These are phyloP conservation scores for Akanthomyces muscarius DNA, from an alignment of 2,329 filamentous ascomycete genomes.

Conservation along the genomic window DNA sequence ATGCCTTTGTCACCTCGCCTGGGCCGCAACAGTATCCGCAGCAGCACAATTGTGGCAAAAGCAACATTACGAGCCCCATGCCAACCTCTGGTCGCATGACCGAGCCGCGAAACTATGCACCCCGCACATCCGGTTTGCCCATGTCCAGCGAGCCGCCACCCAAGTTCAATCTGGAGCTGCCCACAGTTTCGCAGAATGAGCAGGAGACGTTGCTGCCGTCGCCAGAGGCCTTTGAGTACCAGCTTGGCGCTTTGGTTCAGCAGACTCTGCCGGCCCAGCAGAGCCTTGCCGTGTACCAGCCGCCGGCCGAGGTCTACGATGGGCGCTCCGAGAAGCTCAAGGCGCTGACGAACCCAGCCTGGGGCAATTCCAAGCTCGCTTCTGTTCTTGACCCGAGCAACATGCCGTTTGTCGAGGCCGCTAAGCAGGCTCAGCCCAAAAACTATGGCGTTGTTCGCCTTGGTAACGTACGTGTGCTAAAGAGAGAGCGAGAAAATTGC, in stretches of 20 bases:
- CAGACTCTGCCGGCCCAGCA: neutral
- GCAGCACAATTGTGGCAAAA: neutral
- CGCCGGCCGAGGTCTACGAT: slow-evolving; percentile 18
- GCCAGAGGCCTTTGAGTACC: neutral
- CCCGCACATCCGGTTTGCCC: slow-evolving; percentile 29
- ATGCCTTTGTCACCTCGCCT: neutral
- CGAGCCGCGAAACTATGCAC: slow-evolving; percentile 41
- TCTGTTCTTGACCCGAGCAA: slow-evolving; percentile 35
- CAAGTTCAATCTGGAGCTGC: slow-evolving; percentile 31
- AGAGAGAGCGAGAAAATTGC: neutral
- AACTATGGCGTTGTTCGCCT: slow-evolving; percentile 46
- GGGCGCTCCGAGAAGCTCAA: slow-evolving; percentile 37
- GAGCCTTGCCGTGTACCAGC: slow-evolving; percentile 18
- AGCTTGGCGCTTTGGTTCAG: neutral
- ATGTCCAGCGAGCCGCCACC: slow-evolving; percentile 33
- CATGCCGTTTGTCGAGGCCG: slow-evolving; percentile 46
- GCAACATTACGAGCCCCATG: slow-evolving; percentile 12
- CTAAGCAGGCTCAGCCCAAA: slow-evolving; percentile 27
- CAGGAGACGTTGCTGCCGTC: neutral
- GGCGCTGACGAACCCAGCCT: slow-evolving; percentile 31
- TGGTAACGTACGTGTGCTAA: slow-evolving; percentile 41
- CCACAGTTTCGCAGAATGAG: neutral
- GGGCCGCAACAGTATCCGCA: neutral
- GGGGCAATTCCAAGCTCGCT: slow-evolving; percentile 32
- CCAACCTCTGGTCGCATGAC: slow-evolving; percentile 26